Evolutionary conservation across 225 moss, liverwort and hornwort genomes (phyloP).

Genomic region (Marchantia polymorpha): DNA sequence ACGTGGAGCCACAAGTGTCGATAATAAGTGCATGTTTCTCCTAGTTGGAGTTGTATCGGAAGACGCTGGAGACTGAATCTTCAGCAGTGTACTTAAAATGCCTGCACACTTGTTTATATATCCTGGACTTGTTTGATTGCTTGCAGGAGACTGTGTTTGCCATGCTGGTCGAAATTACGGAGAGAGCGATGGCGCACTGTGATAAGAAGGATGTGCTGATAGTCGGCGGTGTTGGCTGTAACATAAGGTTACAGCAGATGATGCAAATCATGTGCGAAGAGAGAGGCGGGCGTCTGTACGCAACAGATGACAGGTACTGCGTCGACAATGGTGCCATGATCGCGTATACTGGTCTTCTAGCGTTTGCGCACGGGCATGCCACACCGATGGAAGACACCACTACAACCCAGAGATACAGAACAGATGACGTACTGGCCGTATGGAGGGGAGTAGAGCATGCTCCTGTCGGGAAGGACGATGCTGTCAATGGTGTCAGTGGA

Average conservation of each 20-base stretch:
- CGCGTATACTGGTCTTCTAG: slow-evolving; percentile 85
- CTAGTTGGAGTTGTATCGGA: too few species aligned
- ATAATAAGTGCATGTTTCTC: neutral
- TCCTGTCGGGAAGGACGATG: neutral
- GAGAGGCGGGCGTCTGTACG: slow-evolving; percentile 64
- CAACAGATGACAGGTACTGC: slow-evolving; percentile 85
- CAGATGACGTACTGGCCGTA: slow-evolving; percentile 76
- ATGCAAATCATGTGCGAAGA: slow-evolving; percentile 87
- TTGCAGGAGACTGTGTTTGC: slow-evolving; percentile 88
- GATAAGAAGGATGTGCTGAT: slow-evolving; percentile 75
- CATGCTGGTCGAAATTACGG: slow-evolving; percentile 95
- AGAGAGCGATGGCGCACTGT: slow-evolving; percentile 97
- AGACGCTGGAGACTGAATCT: too few species aligned
- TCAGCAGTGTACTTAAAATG: too few species aligned
- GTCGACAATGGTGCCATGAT: slow-evolving; percentile 96
- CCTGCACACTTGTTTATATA: too few species aligned
- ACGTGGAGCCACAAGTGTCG: neutral
- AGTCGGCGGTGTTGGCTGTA: slow-evolving; percentile 92
- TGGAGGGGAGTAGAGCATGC: slow-evolving; percentile 51
- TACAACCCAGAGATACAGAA: slow-evolving; percentile 78
- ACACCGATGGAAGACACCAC: slow-evolving; percentile 72
- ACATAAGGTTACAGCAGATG: slow-evolving; percentile 74
- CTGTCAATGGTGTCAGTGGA: neutral
- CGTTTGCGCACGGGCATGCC: slow-evolving; percentile 59
- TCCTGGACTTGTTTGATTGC: too few species aligned